Percentiles rank a stretch among this genome's conserved stretches.
Conservation (phyloP, 2,329 filamentous ascomycete species). For the Epichloe uncinata region DNA sequence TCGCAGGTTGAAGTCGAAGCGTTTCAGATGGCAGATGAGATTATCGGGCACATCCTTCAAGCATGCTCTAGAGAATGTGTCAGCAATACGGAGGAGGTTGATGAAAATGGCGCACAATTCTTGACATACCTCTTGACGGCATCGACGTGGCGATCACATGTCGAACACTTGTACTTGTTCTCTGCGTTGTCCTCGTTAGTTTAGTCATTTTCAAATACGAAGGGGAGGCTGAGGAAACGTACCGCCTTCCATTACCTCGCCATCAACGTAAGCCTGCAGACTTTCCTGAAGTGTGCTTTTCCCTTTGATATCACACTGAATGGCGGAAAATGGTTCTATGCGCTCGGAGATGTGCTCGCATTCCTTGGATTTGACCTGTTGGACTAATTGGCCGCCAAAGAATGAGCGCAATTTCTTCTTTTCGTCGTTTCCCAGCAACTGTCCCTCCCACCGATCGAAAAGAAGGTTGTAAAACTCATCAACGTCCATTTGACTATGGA, state of each 20-base stretch:
- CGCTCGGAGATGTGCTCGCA: constrained; percentile 88
- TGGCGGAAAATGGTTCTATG: constrained; percentile 81
- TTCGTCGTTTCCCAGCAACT: constrained; percentile 53
- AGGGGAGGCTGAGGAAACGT: constrained; percentile 11
- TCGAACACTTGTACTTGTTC: constrained; percentile 96
- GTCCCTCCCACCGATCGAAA: constrained; percentile 80
- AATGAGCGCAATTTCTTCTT: constrained; percentile 68
- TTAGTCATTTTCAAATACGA: background rate
- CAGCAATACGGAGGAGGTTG: constrained; percentile 2
- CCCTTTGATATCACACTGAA: constrained; percentile 93
- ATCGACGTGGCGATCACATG: constrained; percentile 77
- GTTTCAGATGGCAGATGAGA: constrained; percentile 86
- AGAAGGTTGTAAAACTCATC: constrained; percentile 95
- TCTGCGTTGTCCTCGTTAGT: constrained; percentile 34
- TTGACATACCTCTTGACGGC: constrained; percentile 64
- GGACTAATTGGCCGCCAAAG: constrained; percentile 82
- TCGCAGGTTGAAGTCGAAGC: constrained; percentile 69
- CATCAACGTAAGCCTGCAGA: constrained; percentile 86
- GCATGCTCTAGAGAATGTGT: constrained; percentile 49
- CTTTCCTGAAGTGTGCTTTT: constrained; percentile 76
- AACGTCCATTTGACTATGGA: constrained; percentile 90
- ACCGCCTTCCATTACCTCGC: constrained; percentile 90
- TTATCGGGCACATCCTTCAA: constrained; percentile 88
- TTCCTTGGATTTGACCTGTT: constrained; percentile 91
- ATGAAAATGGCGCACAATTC: background rate